Percentiles rank a stretch among this genome's conserved stretches.
phyloP scores from a whole-genome alignment of 1,284 basidiomycete genomes.

The Trichosporon sp. region DNA sequence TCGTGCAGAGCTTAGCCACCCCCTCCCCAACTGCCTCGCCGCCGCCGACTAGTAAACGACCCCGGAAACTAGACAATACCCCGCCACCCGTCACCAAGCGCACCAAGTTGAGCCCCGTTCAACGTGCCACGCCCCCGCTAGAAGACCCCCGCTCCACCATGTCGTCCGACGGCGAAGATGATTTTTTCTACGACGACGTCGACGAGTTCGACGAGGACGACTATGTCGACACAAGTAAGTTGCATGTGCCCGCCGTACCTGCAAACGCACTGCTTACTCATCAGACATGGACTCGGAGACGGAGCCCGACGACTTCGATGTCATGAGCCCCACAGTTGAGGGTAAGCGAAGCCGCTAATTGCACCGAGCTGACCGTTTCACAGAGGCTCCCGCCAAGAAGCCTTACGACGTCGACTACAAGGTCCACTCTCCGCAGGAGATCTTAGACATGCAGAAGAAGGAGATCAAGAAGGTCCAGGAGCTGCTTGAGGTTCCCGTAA shows the following conservation, averaged over 20 bases:
- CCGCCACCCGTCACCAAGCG: conserved; percentile 7
- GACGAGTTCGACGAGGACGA: conserved; percentile 40
- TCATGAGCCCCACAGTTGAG: conserved; percentile 40
- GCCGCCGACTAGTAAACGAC: conserved; percentile 12
- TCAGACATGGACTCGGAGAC: conserved; percentile 31
- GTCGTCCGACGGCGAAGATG: conserved; percentile 47
- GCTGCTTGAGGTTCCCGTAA: conserved; percentile 77
- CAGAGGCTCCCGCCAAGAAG: conserved; percentile 41
- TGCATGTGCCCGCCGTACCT: not conserved
- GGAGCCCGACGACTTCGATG: conserved; percentile 45
- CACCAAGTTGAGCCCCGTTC: conserved; percentile 3
- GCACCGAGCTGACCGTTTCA: not conserved
- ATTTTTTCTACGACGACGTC: conserved; percentile 39
- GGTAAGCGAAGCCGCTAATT: conserved; percentile 28
- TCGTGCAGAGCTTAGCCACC: conserved; percentile 14
- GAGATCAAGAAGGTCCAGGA: conserved; percentile 79
- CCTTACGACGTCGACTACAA: conserved; percentile 53
- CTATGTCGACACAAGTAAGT: conserved; percentile 32
- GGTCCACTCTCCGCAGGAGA: conserved; percentile 66
- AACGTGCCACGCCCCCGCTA: not conserved
- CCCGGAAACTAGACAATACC: not conserved
- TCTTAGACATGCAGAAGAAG: conserved; percentile 68
- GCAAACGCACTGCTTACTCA: not conserved
- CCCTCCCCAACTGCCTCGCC: conserved; percentile 18
- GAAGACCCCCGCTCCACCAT: conserved; percentile 25